Evolutionary conservation across 2,329 filamentous ascomycete species (phyloP).

Genomic region (Pyrenochaeta sp.): DNA sequence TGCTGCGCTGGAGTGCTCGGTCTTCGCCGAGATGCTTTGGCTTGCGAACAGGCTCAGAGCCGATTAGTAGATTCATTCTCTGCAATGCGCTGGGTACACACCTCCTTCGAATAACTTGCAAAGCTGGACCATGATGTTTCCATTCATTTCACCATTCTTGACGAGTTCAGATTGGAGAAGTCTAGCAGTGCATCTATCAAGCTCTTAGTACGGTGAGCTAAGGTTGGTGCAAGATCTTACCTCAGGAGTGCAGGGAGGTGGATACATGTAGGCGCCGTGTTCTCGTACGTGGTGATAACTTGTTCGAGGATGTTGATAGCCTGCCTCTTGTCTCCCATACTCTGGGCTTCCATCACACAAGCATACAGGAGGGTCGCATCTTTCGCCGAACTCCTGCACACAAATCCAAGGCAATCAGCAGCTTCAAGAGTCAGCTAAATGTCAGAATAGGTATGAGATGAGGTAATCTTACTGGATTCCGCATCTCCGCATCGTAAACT

Average conservation of each 20-base stretch:
- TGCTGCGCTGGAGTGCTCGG: slow-evolving; percentile 51
- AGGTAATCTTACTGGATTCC: slow-evolving; percentile 54
- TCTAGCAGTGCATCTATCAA: slow-evolving; percentile 52
- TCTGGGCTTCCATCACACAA: slow-evolving; percentile 79
- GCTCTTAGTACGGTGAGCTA: slow-evolving; percentile 12
- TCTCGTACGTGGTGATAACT: slow-evolving; percentile 65
- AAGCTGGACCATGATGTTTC: slow-evolving; percentile 55
- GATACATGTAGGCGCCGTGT: slow-evolving; percentile 56
- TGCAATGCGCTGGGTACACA: slow-evolving; percentile 20
- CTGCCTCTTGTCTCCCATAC: slow-evolving; percentile 66
- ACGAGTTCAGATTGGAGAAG: slow-evolving; percentile 55
- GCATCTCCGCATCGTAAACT: slow-evolving; percentile 67
- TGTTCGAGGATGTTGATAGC: slow-evolving; percentile 66
- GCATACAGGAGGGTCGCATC: slow-evolving; percentile 75
- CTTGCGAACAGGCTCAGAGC: slow-evolving; percentile 54
- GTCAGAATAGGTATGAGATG: neutral
- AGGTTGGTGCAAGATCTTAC: slow-evolving; percentile 57
- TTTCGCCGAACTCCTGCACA: slow-evolving; percentile 62
- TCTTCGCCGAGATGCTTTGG: slow-evolving; percentile 54
- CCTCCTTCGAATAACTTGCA: slow-evolving; percentile 63
- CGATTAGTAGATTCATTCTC: slow-evolving; percentile 45
- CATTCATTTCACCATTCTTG: slow-evolving; percentile 32
- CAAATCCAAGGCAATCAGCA: slow-evolving; percentile 66
- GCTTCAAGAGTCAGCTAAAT: slow-evolving; percentile 51
- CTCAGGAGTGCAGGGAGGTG: slow-evolving; percentile 71